Base-by-base conservation (phyloP, 2,329 filamentous ascomycete species). In the Colletotrichum sp. region DNA sequence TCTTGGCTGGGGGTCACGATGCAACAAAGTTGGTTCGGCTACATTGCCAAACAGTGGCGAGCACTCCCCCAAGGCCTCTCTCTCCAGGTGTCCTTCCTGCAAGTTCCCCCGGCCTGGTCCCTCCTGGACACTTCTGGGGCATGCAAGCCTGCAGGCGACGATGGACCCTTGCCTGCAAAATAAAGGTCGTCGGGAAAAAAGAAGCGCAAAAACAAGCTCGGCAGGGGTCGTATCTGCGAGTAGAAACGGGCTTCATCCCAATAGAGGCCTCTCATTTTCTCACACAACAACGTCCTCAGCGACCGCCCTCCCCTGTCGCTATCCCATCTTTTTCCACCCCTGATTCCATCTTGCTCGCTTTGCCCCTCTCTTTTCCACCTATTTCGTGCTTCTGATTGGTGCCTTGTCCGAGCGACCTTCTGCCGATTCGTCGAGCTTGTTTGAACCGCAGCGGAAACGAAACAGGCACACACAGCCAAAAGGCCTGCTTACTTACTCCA, bases 131-230 rank as follows among this genome's bases (percentile, higher is more conserved):
- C 48, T 24, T 26, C 55, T 30, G 64, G 70, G 64, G 73, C 18
- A 28, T 52, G 43, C 9, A n/a, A 52, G 65, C 64, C 34, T 67
- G 71, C 52, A 64, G 64, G 64, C n/a, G 43, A 52, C 57, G 15
- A 65, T 48, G 65, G 58, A 76, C 58, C 64, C 74, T 69, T 64
- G 73, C 64, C 67, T 63, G 24, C 15, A 13, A 52, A 66, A 34
- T n/a, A 48, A 69, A 67, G 32, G 38, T 75, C 36, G 28, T 69
- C 74, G 66, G 74, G 66, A 64, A 65, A 73, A 75, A 75, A 75
- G 70, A 73, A 76, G 74, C 74, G 70, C 74, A 76, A 70, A 75
- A 77, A 77, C 66, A 77, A 77, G 76, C 76, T 73, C 68, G 76
- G 65, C 73, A 77, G 74, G 74, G 74, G 61, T 72, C 34, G 30